These are phyloP conservation scores for Petunia hybrid DNA, from an alignment of 305 asterid species.

Conservation along the genomic window DNA sequence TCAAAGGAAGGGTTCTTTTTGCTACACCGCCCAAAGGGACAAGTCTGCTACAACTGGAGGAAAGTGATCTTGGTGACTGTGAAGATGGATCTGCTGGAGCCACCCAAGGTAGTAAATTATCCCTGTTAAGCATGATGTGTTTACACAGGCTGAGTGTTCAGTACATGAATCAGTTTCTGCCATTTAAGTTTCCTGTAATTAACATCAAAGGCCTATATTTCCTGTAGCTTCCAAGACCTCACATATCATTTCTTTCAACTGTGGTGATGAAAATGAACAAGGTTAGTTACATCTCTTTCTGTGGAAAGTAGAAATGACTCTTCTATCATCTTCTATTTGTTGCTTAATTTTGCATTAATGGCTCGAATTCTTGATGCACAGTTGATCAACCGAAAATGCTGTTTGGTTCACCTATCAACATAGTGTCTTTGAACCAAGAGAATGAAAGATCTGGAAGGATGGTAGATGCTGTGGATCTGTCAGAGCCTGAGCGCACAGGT, in stretches of 20 bases:
- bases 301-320: not conserved
- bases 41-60: not conserved
- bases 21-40: not conserved
- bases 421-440: not conserved
- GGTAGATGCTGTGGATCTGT: conserved; percentile 12
- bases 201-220: not conserved
- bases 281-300: not conserved
- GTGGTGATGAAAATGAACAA: conserved; percentile 20
- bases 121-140: conserved; percentile 7
- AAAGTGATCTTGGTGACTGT: conserved; percentile 2
- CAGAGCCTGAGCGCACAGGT: not conserved
- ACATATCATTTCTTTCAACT: conserved; percentile 23
- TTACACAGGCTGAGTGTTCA: conserved; percentile 20
- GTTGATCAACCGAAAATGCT: conserved; percentile 1
- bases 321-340: conserved; percentile 24
- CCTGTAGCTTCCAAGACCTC: conserved; percentile 23
- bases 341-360: conserved; percentile 18
- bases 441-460: conserved; percentile 1
- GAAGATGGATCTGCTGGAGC: conserved; percentile 5
- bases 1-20: no score
- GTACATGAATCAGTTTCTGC: not conserved
- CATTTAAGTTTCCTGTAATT: conserved; percentile 1
- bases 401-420: conserved; percentile 10
- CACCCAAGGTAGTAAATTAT: conserved; percentile 3
- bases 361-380: conserved; percentile 21